Evolutionary conservation across 148 eudicot genomes (phyloP), one percentile per base, ranked within the genome.

Genomic region (Heliamphora exappendiculata): DNA sequence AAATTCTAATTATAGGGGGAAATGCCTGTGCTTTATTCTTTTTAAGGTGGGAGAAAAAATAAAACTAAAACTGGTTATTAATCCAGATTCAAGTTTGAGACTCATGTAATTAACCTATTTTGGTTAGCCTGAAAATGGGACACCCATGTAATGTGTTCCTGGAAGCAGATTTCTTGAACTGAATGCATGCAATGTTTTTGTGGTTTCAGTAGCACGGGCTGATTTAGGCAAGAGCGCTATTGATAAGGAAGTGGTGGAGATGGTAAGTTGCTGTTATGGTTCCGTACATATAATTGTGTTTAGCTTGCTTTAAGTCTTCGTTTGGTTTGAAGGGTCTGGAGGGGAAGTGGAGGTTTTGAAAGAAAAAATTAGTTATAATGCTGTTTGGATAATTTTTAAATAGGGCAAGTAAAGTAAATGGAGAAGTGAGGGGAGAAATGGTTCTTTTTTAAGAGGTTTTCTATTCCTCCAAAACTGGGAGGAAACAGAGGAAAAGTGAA

Each of bases 201-300:
- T 49, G 41, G 66, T 86, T 85, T 65, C 93, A 92, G 97, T 83
- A 79, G 94, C 97, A 44, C 82, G 88, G 74, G 67, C 60, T 80
- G 93, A 92, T 65, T 81, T 89, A 77, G 87, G 82, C 39, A 90
- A 90, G 79, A 82, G 66, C 45, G 83, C 31, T 26, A 90, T 90
- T 53, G 97, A 92, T 64, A 89, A 86, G 84, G 94, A 92, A 80
- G 93, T 89, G 59, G 97, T 90, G 66, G 93, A 87, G 80, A 87
- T 89, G 89, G 97, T 92, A 58, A 78, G 82, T 78, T 82, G 70
- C 80, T 55, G 75, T 70, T 44, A 49, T 45, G 19, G 5, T 54
- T 37, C 33, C 26, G 14, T 67, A 12, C 19, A 20, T 4, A 11
- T 24, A 8, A 33, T 53, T n/a, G 16, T 24, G 6, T 11, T 7